Conservation (phyloP, 306 rosid species). For the Dalbergia cultrata region DNA sequence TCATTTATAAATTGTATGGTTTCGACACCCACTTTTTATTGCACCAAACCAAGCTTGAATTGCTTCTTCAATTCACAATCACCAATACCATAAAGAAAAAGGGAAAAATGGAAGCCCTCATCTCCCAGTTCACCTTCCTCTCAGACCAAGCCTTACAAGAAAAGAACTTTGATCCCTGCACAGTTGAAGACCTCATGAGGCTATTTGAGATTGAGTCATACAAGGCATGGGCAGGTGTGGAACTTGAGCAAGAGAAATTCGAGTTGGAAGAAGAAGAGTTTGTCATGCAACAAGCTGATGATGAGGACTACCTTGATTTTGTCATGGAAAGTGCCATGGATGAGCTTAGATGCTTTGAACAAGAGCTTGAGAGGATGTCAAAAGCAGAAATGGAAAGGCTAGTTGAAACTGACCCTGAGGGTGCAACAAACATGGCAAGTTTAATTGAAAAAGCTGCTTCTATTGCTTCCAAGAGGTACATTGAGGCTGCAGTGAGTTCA, state of each 20-base stretch:
- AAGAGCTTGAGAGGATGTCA: conserved; percentile 66
- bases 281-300: conserved; percentile 61
- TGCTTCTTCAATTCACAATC: conserved; percentile 22
- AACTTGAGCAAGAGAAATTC: conserved; percentile 59
- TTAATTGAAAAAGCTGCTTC: conserved; percentile 76
- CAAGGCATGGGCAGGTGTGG: conserved; percentile 90
- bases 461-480: conserved; percentile 75
- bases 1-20: neutral
- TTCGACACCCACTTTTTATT: neutral
- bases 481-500: conserved; percentile 77
- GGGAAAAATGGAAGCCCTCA: conserved; percentile 77
- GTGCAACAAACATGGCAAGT: conserved; percentile 72
- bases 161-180: conserved; percentile 79
- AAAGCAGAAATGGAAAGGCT: conserved; percentile 58
- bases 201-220: conserved; percentile 93
- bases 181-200: conserved; percentile 78
- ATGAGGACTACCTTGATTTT: conserved; percentile 62
- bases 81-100: neutral
- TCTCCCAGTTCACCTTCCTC: conserved; percentile 77
- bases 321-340: conserved; percentile 89
- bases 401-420: conserved; percentile 59
- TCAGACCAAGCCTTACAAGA: conserved; percentile 74
- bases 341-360: conserved; percentile 79
- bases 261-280: conserved; percentile 68
- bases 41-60: conserved; percentile 26